Percentiles rank a stretch among this genome's conserved stretches.
Conservation (phyloP, 2,329 filamentous ascomycete species). For the Sphaerostilbella broomeana region DNA sequence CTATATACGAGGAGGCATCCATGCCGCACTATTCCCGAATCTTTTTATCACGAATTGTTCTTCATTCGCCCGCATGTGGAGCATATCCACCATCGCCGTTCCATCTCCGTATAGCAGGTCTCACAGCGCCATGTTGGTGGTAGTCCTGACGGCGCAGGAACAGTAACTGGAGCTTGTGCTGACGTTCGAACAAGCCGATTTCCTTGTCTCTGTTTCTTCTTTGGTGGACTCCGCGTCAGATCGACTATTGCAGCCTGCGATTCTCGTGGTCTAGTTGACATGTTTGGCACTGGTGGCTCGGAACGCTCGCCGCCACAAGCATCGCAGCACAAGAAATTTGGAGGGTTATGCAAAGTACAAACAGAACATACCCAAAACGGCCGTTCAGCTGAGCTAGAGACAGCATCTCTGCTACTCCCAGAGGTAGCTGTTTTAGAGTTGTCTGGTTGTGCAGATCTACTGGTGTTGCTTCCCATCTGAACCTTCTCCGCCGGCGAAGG, state of each 20-base stretch:
- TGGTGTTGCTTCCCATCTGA: conserved; percentile 43
- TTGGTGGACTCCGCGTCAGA: conserved; percentile 28
- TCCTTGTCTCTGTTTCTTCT: conserved; percentile 14
- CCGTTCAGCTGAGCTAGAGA: background rate
- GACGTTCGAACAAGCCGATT: too few relatives aligned
- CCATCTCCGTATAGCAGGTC: conserved; percentile 45
- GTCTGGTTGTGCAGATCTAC: background rate
- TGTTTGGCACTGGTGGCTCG: conserved; percentile 10
- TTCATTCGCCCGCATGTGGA: conserved; percentile 49
- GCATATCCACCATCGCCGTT: conserved; percentile 52
- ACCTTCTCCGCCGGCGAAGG: conserved; percentile 9
- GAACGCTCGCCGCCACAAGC: conserved; percentile 45
- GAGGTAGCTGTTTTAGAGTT: background rate
- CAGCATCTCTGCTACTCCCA: background rate
- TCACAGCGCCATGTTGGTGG: conserved; percentile 43
- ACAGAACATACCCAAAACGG: conserved; percentile 44
- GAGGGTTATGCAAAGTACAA: conserved; percentile 53
- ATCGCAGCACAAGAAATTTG: conserved; percentile 46
- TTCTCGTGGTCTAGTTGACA: conserved; percentile 12
- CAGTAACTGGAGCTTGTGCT: conserved; percentile 8
- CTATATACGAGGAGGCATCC: background rate
- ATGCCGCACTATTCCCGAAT: background rate
- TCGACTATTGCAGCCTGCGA: conserved; percentile 25
- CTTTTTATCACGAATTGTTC: conserved; percentile 34
- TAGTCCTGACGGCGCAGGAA: conserved; percentile 16